phyloP scores from a whole-genome alignment of 495 filamentous ascomycete species.

The Umbilicaria muhlenbergii region DNA sequence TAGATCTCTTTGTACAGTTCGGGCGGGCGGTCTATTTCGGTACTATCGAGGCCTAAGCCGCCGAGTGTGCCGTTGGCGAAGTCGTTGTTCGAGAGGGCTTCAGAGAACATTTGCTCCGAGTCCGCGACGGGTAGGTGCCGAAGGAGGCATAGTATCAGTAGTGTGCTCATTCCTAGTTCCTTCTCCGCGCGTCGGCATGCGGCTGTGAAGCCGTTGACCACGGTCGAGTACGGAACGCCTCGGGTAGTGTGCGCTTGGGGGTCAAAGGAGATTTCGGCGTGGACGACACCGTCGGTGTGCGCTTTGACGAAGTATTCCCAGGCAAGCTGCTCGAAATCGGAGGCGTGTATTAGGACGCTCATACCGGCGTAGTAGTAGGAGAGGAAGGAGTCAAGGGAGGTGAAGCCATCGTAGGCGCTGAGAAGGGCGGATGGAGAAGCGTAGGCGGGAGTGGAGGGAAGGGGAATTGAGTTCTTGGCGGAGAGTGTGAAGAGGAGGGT shows the following conservation, averaged over 20 bases:
- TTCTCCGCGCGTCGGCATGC: conserved; percentile 43
- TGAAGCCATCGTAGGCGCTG: conserved; percentile 45
- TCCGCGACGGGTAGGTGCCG: conserved; percentile 46
- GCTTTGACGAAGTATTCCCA: conserved; percentile 57
- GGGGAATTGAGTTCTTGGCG: conserved; percentile 39
- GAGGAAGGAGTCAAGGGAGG: conserved; percentile 62
- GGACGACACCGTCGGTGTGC: conserved; percentile 46
- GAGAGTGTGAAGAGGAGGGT: conserved; percentile 55
- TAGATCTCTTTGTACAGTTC: conserved; percentile 46
- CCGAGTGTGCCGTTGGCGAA: conserved; percentile 36
- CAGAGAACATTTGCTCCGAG: conserved; percentile 30
- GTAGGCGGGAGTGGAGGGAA: conserved; percentile 47
- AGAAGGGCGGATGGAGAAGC: conserved; percentile 39
- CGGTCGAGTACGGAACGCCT: conserved; percentile 41
- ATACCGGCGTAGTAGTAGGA: conserved; percentile 67
- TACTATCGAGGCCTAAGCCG: conserved; percentile 53
- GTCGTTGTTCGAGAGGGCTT: conserved; percentile 30
- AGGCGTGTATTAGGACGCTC: conserved; percentile 39
- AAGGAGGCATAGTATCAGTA: conserved; percentile 55
- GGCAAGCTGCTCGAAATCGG: conserved; percentile 60
- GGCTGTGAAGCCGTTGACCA: conserved; percentile 40
- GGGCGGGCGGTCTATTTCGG: conserved; percentile 48
- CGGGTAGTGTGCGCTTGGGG: conserved; percentile 57
- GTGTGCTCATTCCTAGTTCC: conserved; percentile 46
- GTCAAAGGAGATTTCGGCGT: conserved; percentile 72